Conservation (phyloP, 257 asterid species). For the Penstemon newberryi region DNA sequence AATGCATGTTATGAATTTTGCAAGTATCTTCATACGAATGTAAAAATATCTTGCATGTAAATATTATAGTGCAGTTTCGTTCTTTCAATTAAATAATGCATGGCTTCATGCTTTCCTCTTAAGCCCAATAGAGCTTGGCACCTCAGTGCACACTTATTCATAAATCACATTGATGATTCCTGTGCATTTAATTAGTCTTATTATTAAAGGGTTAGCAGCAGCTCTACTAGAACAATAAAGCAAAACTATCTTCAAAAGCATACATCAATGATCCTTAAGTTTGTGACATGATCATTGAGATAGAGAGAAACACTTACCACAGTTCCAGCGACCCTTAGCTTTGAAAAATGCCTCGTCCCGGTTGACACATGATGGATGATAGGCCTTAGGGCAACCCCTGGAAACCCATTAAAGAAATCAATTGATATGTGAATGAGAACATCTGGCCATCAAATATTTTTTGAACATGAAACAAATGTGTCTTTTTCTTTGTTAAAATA, state of each 20-base stretch:
- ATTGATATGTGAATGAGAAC: conserved; percentile 18
- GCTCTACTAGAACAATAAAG: background rate
- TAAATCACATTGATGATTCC: background rate
- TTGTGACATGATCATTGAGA: background rate
- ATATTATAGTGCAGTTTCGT: no score
- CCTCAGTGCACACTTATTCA: background rate
- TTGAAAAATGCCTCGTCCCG: conserved; percentile 89
- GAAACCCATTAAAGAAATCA: conserved; percentile 28
- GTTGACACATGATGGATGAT: conserved; percentile 90
- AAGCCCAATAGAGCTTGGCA: background rate
- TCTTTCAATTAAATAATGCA: background rate
- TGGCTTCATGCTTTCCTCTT: background rate
- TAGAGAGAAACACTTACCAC: conserved; percentile 55
- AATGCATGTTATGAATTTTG: no score
- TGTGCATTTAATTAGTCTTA: conserved; percentile 5
- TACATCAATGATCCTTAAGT: conserved; percentile 6
- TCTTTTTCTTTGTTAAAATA: background rate
- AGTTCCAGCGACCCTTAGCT: conserved; percentile 94
- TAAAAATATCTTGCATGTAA: no score
- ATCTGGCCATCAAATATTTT: background rate
- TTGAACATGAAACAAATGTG: background rate
- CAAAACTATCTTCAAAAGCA: background rate
- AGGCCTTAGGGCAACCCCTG: conserved; percentile 98
- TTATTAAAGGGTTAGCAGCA: conserved; percentile 10
- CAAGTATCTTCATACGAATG: no score